Percentiles rank a stretch among this genome's conserved stretches.
Conservation (phyloP, 768 basidiomycete species). For the Rhodocollybia butyracea region DNA sequence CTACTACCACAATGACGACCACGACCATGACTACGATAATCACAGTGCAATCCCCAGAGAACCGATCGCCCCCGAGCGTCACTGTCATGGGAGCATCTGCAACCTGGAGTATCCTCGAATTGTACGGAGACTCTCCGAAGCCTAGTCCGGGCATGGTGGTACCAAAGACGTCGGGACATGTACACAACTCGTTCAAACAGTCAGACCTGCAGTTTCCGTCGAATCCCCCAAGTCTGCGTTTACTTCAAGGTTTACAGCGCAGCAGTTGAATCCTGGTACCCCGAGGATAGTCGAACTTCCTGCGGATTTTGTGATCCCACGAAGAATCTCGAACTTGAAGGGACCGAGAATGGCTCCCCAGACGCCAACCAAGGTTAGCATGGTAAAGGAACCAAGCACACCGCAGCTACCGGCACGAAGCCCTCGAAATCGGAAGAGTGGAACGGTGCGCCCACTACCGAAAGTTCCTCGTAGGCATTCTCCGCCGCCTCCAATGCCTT, state of each 20-base stretch:
- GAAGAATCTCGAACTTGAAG: neutral
- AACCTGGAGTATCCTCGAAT: constrained; percentile 9
- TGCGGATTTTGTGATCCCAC: neutral
- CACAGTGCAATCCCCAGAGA: constrained; percentile 4
- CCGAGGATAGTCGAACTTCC: constrained; percentile 6
- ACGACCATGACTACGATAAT: neutral
- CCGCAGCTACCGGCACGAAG: neutral
- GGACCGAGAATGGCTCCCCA: neutral
- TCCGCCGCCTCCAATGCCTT: neutral
- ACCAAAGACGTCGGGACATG: constrained; percentile 7
- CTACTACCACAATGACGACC: constrained; percentile 3
- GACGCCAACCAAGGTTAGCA: neutral
- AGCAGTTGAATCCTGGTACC: neutral
- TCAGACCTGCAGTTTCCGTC: neutral
- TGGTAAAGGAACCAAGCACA: neutral
- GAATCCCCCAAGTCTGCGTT: constrained; percentile 3
- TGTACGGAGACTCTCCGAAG: constrained; percentile 7
- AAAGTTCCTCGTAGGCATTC: constrained; percentile 1
- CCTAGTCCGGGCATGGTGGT: neutral
- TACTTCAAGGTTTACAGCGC: neutral
- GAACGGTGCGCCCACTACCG: constrained; percentile 2
- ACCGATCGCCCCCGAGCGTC: neutral
- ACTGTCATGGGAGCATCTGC: constrained; percentile 4
- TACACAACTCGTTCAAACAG: neutral
- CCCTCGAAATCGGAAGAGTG: neutral